A percentile compares a stretch with the other conserved stretches of the same genome.
phyloP scores from a whole-genome alignment of 2,329 filamentous ascomycete species.

The Xylariomycetidae sp. region DNA sequence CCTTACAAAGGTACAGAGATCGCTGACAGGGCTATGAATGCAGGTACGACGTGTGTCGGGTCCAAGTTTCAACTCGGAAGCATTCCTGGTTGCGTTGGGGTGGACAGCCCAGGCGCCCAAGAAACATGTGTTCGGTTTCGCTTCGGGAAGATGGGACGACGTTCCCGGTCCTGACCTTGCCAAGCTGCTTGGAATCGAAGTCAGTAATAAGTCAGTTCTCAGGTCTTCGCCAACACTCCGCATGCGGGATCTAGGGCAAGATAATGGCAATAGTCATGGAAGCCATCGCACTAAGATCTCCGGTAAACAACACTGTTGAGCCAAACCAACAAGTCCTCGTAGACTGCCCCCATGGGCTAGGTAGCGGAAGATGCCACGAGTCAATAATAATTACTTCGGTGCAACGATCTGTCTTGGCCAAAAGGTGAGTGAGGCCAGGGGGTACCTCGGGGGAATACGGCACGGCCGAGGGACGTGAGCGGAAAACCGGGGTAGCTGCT shows the following conservation, averaged over 20 bases:
- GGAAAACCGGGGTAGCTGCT: too few relatives aligned
- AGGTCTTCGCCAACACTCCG: too few relatives aligned
- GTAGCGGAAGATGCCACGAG: constrained; percentile 1
- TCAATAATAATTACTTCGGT: not conserved
- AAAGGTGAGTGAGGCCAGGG: constrained; percentile 10
- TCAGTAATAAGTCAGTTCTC: too few relatives aligned
- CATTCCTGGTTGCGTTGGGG: not conserved
- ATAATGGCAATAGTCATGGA: too few relatives aligned
- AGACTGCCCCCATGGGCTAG: too few relatives aligned
- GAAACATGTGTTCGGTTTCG: constrained; percentile 1
- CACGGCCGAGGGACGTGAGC: constrained; percentile 16
- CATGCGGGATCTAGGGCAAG: too few relatives aligned
- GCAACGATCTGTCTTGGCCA: constrained; percentile 14
- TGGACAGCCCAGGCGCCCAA: not conserved
- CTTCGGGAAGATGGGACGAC: constrained; percentile 3
- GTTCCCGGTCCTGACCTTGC: too few relatives aligned
- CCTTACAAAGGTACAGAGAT: constrained; percentile 15
- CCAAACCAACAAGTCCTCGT: too few relatives aligned
- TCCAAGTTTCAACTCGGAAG: constrained; percentile 18
- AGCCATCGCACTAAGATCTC: too few relatives aligned
- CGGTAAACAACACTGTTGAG: too few relatives aligned
- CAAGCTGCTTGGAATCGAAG: too few relatives aligned
- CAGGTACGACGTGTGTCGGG: constrained; percentile 23
- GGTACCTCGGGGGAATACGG: constrained; percentile 17
- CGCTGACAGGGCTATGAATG: constrained; percentile 19